These are phyloP conservation scores for Cucumis sativus DNA, from an alignment of 306 rosid genomes.

Conservation along the genomic window Cucumber_9930_V3 NC_026658.2:4057001-4057500, in stretches of 20 bases:
- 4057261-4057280: slow-evolving; percentile 72
- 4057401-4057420: slow-evolving; percentile 48
- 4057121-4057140: slow-evolving; percentile 95
- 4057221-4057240: slow-evolving; percentile 35
- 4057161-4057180: slow-evolving; percentile 75
- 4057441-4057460: slow-evolving; percentile 42
- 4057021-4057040: slow-evolving; percentile 77
- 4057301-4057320: slow-evolving; percentile 31
- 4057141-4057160: slow-evolving; percentile 56
- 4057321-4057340: slow-evolving; percentile 32
- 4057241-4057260: slow-evolving; percentile 92
- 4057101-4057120: slow-evolving; percentile 81
- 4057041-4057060: slow-evolving; percentile 91
- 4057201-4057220: slow-evolving; percentile 74
- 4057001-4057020: slow-evolving; percentile 84
- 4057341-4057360: slow-evolving; percentile 53
- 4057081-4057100: slow-evolving; percentile 46
- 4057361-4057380: slow-evolving; percentile 68
- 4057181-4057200: slow-evolving; percentile 84
- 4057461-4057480: slow-evolving; percentile 21
- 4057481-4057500: slow-evolving; percentile 3
- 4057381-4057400: slow-evolving; percentile 62
- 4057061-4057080: slow-evolving; percentile 92
- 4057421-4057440: slow-evolving; percentile 66
- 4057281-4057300: slow-evolving; percentile 40